phyloP scores from a whole-genome alignment of 257 asterid species.

The Voacanga thouarsii region DNA sequence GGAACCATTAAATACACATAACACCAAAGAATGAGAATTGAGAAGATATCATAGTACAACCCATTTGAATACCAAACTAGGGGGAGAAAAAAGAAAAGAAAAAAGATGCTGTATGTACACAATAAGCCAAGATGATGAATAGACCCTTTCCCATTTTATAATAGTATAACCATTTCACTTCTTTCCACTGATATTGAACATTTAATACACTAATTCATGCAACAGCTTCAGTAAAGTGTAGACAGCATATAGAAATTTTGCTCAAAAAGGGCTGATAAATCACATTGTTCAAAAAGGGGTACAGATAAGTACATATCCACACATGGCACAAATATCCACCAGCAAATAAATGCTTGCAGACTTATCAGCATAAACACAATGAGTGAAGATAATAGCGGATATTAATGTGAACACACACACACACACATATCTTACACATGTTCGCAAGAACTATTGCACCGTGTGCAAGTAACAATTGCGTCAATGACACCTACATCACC shows the following conservation, averaged over 20 bases:
- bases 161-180: neutral
- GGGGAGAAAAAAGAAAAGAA: neutral
- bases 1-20: neutral
- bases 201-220: neutral
- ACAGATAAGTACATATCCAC: neutral
- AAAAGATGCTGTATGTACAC: neutral
- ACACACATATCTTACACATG: constrained; percentile 48
- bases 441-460: constrained; percentile 44
- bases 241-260: neutral
- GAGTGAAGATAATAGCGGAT: neutral
- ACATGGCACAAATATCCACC: constrained; percentile 14
- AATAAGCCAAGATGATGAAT: neutral
- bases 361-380: constrained; percentile 7
- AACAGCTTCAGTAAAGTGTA: too few species aligned
- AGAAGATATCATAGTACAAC: neutral
- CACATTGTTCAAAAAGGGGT: neutral
- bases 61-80: neutral
- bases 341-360: constrained; percentile 17
- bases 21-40: neutral
- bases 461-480: constrained; percentile 40
- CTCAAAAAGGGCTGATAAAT: neutral
- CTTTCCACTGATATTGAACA: neutral
- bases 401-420: constrained; percentile 1
- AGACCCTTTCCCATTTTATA: neutral
- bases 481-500: constrained; percentile 50